phyloP scores from a whole-genome alignment of 2,329 filamentous ascomycete species.

The Colletotrichum camelliae region DNA sequence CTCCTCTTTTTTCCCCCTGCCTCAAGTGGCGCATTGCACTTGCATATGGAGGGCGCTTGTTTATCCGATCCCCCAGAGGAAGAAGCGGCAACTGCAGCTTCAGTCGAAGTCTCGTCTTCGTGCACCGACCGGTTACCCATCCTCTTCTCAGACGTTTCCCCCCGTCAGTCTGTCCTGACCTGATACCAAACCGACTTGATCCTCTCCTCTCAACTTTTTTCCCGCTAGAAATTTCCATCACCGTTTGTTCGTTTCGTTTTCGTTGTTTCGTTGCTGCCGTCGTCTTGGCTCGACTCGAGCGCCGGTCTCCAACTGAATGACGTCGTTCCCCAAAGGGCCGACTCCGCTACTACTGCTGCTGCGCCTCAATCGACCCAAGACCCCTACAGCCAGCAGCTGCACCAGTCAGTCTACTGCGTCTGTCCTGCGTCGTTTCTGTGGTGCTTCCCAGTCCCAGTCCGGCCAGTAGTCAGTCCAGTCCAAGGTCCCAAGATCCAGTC shows the following conservation, averaged over 20 bases:
- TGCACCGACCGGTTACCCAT: not conserved
- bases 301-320: slow-evolving; percentile 1
- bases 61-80: not conserved
- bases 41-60: not conserved
- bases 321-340: slow-evolving; percentile 18
- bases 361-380: slow-evolving; percentile 17
- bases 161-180: not conserved
- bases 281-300: not conserved
- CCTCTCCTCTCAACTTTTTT: not conserved
- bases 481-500: not conserved
- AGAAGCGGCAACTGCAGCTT: not conserved
- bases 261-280: not conserved
- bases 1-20: not conserved
- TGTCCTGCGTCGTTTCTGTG: not conserved
- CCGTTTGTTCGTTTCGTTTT: not conserved
- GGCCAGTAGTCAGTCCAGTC: not conserved
- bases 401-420: not conserved
- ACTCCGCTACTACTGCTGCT: slow-evolving; percentile 19
- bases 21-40: not conserved
- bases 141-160: not conserved
- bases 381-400: not conserved
- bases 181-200: not conserved
- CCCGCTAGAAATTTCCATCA: not conserved
- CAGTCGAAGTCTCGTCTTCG: not conserved
- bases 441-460: not conserved